Evolutionary conservation across 2,329 filamentous ascomycete genomes (phyloP), one percentile per base, ranked within the genome.

Genomic region (Trichoderma aggressivum): DNA sequence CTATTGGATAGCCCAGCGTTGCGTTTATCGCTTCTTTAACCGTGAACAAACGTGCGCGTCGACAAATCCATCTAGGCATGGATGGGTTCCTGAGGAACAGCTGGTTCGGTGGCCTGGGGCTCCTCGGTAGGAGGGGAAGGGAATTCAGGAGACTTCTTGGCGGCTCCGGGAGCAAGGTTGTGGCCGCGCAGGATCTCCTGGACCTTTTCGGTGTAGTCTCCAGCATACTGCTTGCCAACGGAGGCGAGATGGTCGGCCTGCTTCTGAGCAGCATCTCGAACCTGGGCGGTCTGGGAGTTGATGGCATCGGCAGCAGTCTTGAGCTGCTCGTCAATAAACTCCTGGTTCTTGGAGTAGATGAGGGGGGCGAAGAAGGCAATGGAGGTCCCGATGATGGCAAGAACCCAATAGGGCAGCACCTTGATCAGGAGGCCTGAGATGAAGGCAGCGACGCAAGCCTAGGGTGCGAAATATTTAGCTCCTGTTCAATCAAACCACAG

Each of bases 321-420:
- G 75, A 92, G 79, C 75, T 91, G 86, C 74, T 84, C 80, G 77
- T 92, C 90, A 76, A 92, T 92, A 71, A 91, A 80, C 82, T 92
- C 90, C 83, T 91, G 85, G 86, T 92, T 92, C 76, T 85, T 85
- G 75, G 85, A 86, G 82, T 92, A 92, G 78, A 91, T 77, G 66
- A 92, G 84, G 34, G 90, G 90, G 14, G 83, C 84, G 71, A 90
- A 83, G 83, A 92, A 92, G 72, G 86, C 77, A 63, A 88, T 79
- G 14, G 88, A 88, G 71, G 88, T 88, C 74, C 81, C 83, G 75
- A 91, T 84, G 74, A 92, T 81, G 60, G 88, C 83, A 74, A 92
- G 86, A 43, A 88, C 89, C 90, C 90, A 92, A 84, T 90, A 87
- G 43, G 90, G 90, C 61, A 92, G 86, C 73, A 92, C 83, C 84